Base-by-base conservation (phyloP, 2,329 filamentous ascomycete genomes). In the Cladophialophora exuberans region DNA sequence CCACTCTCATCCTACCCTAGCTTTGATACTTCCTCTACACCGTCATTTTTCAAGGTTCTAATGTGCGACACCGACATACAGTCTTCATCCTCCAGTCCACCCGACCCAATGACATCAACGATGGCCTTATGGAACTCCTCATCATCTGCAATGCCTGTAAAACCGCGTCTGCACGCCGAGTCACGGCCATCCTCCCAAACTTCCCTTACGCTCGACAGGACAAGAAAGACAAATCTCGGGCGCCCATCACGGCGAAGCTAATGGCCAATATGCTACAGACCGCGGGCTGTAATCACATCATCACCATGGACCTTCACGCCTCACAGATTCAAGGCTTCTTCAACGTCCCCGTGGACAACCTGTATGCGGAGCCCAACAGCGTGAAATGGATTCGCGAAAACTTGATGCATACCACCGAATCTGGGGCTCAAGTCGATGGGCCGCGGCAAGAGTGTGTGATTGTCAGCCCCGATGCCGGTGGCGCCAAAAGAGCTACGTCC, bases 71-170 rank as follows among this genome's bases (percentile, higher is more conserved):
- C n/a, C n/a, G n/a, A n/a, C 11, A 42, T 47, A 26, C 66, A 85
- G 92, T 97, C 69, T 97, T 97, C 78, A 96, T 97, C 67, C 81
- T 97, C 57, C 93, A 97, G 76, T 62, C 60, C 2, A 96, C 94
- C 43, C 87, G 89, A 35, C 93, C 93, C 1, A 92, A 93, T 71
- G 92, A 97, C 70, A 95, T 97, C 77, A 99, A 99, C 75, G 93
- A 97, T 72, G 91, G 91, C 45, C 83, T 99, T 57, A 97, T 99
- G 93, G 93, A 99, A 76, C 83, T 97, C 31, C 83, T 97, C 64
- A 97, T 97, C 76, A 96, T 97, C 86, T 95, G 97, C 74, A 95
- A 96, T 70, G 93, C 93, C 61, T 97, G 93, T 80, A 87, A 89
- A 72, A 89, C 86, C 20, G 87, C 87, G 36, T 89, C 86, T 30